Evolutionary conservation across 768 basidiomycete species (phyloP).

Genomic region (Boletus subcaerulescens): DNA sequence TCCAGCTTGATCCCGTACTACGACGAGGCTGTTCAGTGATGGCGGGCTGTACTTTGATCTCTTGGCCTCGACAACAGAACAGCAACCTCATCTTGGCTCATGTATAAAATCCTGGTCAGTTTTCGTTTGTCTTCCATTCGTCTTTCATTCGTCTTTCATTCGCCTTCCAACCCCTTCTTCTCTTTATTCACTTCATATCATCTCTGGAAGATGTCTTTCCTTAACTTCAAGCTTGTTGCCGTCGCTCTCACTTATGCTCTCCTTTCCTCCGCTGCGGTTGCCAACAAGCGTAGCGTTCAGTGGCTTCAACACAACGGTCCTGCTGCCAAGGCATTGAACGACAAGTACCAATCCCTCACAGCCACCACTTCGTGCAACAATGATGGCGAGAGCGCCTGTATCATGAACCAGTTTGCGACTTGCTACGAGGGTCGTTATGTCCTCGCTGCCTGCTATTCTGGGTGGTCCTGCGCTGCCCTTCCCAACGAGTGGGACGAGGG

Average conservation of each 20-base stretch:
- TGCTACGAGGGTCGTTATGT: constrained; percentile 15
- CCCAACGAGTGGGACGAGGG: constrained; percentile 23
- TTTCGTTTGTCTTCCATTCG: neutral
- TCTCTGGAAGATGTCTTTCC: constrained; percentile 19
- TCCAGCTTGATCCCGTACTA: too few species aligned
- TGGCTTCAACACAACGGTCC: constrained; percentile 27
- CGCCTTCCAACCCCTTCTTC: neutral
- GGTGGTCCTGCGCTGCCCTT: constrained; percentile 24
- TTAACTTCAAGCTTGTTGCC: constrained; percentile 13
- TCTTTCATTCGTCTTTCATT: neutral
- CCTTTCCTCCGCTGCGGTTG: constrained; percentile 19
- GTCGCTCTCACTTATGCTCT: constrained; percentile 13
- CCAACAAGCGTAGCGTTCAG: constrained; percentile 14
- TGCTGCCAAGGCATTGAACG: constrained; percentile 24
- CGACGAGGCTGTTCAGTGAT: too few species aligned
- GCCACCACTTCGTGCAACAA: constrained; percentile 15
- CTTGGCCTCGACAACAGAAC: too few species aligned
- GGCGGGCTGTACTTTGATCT: too few species aligned
- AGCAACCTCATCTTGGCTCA: neutral
- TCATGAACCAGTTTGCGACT: constrained; percentile 12
- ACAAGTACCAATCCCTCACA: constrained; percentile 15
- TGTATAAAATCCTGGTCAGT: neutral
- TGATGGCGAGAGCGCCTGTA: constrained; percentile 17
- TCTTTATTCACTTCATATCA: neutral
- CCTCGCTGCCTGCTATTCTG: constrained; percentile 6